Evolutionary conservation across 140 eudicot species (phyloP), one percentile per base, ranked within the genome.

Genomic region (Ambrosia hybrid): DNA sequence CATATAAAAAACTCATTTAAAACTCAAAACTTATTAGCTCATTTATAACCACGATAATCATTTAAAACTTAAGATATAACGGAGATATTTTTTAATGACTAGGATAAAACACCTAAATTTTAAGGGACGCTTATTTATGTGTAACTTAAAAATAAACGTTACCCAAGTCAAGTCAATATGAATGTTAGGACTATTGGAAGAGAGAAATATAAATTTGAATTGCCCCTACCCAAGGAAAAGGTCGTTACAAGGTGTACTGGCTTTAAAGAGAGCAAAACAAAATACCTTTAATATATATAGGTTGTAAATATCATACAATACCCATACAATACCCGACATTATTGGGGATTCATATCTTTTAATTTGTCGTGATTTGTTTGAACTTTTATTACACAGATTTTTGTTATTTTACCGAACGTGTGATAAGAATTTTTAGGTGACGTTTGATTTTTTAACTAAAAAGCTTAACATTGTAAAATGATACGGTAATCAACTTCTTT

Each of bases 221-320:
- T 5, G 68, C 68, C 68, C 68, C 68, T 62, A 62, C 68, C 48
- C 68, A 37, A 62, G 51, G 7, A 15, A 37, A 62, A 62, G 49
- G 68, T 62, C 30, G 4, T 11, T 48, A 12, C 14, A 48, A 8
- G 10, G 53, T 48, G n/a, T 11, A 8, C 13, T 48, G 10, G 13
- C 53, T 48, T 48, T 48, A 48, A 48, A 48, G 53, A 48, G 53
- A 48, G 53, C 53, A 48, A 48, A 48, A 48, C 53, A 48, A 48
- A 48, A 48, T 12, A 48, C 53, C 53, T 48, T 48, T 10, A 48
- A 48, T 48, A 41, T 3, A 41, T 4, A 0, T 48, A 6, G 46
- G 46, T 41, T 41, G 46, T 41, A 41, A 41, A 41, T 41, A 41
- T 41, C 46, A 41, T 41, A 2, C 46, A 5, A 41, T 41, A 41